Conservation (phyloP, 306 rosid species). For the Pyrus pyrifolia region DNA sequence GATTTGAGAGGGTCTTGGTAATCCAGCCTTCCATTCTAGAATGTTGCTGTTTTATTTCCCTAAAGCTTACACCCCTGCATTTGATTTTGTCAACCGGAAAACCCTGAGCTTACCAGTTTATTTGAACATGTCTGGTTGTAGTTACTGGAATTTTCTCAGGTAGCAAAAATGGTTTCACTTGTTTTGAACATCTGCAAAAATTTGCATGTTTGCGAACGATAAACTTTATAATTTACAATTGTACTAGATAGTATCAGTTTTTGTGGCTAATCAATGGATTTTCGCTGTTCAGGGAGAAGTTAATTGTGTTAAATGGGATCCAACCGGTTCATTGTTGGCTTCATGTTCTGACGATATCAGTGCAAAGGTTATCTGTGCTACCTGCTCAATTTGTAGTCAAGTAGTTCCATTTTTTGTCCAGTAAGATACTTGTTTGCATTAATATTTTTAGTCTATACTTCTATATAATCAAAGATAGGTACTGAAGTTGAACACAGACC, state of each 20-base stretch:
- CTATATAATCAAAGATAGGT: not conserved
- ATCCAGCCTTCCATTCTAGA: not conserved
- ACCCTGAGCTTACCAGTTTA: conserved; percentile 1
- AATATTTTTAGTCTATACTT: not conserved
- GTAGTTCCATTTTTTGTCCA: not conserved
- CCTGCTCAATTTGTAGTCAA: not conserved
- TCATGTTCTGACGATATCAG: conserved; percentile 93
- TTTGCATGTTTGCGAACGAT: not conserved
- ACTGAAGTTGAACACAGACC: not conserved
- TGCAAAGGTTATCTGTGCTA: conserved; percentile 56
- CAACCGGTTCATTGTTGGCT: conserved; percentile 81
- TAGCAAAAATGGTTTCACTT: conserved; percentile 6
- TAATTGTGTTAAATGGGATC: conserved; percentile 99
- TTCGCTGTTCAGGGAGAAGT: conserved; percentile 68
- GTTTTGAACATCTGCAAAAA: not conserved
- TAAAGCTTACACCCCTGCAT: not conserved
- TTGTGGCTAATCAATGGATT: conserved; percentile 14
- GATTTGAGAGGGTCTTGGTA: not conserved
- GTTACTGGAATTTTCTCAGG: conserved; percentile 4
- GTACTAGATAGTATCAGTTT: not conserved
- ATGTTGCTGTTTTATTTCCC: not conserved
- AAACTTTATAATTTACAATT: not conserved
- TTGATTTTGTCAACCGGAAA: conserved; percentile 4
- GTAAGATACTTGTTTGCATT: not conserved
- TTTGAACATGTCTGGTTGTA: conserved; percentile 2